Base-by-base conservation (phyloP, 1,284 basidiomycete genomes). In the Mycena citricolor region DNA sequence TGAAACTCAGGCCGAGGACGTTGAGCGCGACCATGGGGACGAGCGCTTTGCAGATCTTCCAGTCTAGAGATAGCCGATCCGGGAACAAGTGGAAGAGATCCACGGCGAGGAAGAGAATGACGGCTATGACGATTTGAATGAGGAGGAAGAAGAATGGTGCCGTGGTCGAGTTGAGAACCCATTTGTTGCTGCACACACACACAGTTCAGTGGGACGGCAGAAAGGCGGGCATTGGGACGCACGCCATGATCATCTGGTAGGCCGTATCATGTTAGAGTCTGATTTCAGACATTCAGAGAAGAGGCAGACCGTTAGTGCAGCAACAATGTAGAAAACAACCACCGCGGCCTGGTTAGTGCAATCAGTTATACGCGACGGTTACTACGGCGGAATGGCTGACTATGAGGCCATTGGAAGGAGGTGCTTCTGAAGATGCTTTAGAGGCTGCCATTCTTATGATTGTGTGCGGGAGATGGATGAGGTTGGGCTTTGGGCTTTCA, bases 111-210 rank as follows among this genome's bases (percentile, higher is more conserved):
- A 93, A 88, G 10, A 93, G 74, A 5, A 84, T 20, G 30, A 89
- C 80, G 10, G 90, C 90, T 37, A 93, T 90, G 42, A 81, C 46
- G 19, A 93, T 76, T 59, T 94, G 90, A 3, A 75, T 68, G 64
- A 87, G 81, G n/a, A 94, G 72, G 73, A 94, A 91, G 68, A 92
- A 93, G 4, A 93, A 71, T 0, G 90, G 90, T 2, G 78, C 76
- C 8, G 70, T 62, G 5, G 86, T 88, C n/a, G 63, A 63, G 58
- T 83, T 79, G 16, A 89, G 66, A 13, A 87, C 85, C 83, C 83
- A 86, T 83, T 88, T 89, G 59, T 89, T 88, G 24, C 85, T 88
- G 58, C 3, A 14, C 12, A n/a, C 8, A 21, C 13, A n/a, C 32
- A n/a, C 36, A 49, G 35, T 23, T 14, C n/a, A 36, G 6, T 39